A percentile compares a stretch with the other conserved stretches of the same genome.
These are phyloP conservation scores for Boletellus sp. DNA, from an alignment of 1,284 basidiomycete genomes.

Conservation along the genomic window DNA sequence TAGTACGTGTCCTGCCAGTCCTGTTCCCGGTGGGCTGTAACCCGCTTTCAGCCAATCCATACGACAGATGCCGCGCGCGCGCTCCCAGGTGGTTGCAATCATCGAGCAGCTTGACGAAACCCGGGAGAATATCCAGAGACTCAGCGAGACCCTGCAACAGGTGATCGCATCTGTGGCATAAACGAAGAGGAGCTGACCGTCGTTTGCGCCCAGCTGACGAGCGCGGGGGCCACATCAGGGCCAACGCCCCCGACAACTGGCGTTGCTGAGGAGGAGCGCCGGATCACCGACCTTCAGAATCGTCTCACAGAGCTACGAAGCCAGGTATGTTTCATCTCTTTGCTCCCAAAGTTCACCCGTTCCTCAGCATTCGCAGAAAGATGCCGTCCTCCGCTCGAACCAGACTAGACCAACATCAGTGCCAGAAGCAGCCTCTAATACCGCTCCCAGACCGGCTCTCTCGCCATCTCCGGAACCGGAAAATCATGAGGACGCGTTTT, in stretches of 20 bases:
- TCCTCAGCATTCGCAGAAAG: constrained; percentile 39
- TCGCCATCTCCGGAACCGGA: constrained; percentile 29
- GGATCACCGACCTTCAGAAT: constrained; percentile 50
- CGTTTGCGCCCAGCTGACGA: constrained; percentile 17
- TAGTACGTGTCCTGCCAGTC: constrained; percentile 49
- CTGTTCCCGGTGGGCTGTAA: not conserved
- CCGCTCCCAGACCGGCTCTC: constrained; percentile 1
- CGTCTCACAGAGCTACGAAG: constrained; percentile 52
- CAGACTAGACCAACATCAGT: constrained; percentile 13
- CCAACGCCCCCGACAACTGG: constrained; percentile 40
- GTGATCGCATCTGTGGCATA: constrained; percentile 37
- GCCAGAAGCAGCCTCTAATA: constrained; percentile 12
- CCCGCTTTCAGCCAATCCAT: constrained; percentile 48
- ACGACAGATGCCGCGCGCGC: constrained; percentile 67
- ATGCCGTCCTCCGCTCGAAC: constrained; percentile 36
- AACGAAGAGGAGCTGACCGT: not conserved
- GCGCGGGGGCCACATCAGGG: constrained; percentile 35
- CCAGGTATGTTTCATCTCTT: constrained; percentile 35
- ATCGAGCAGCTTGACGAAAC: constrained; percentile 51
- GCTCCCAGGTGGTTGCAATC: constrained; percentile 51
- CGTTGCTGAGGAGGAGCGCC: constrained; percentile 54
- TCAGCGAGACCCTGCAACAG: constrained; percentile 50
- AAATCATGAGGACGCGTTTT: constrained; percentile 51
- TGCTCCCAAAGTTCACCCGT: not conserved
- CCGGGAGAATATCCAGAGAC: constrained; percentile 47